Evolutionary conservation across 1,139 yeast genomes (phyloP).

Genomic region (Candida albicans): DNA sequence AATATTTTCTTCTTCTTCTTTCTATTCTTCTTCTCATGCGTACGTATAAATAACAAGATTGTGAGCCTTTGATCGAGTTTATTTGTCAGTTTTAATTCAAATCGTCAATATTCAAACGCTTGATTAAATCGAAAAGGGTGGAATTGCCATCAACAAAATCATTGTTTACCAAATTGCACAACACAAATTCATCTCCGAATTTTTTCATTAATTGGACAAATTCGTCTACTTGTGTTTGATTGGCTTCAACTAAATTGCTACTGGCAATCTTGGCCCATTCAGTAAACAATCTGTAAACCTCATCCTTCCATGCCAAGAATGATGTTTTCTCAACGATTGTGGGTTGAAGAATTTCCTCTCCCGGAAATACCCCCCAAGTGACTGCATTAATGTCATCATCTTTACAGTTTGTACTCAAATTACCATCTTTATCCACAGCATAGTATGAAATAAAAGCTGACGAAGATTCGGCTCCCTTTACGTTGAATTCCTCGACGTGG

Average conservation of each 20-base stretch:
- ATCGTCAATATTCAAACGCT: conserved; percentile 25
- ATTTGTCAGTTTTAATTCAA: conserved; percentile 8
- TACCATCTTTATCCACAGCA: conserved; percentile 67
- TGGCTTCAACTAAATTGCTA: conserved; percentile 39
- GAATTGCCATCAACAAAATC: conserved; percentile 60
- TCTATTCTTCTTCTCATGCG: not conserved
- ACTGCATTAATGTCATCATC: conserved; percentile 88
- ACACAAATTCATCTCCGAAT: conserved; percentile 61
- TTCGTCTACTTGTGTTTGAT: conserved; percentile 24
- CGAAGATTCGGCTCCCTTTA: conserved; percentile 39
- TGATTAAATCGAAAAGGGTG: conserved; percentile 46
- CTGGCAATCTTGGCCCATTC: conserved; percentile 72
- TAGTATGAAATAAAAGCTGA: conserved; percentile 66
- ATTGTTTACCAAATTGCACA: conserved; percentile 90
- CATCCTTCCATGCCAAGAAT: conserved; percentile 96
- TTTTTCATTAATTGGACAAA: conserved; percentile 45
- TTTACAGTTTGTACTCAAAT: conserved; percentile 62
- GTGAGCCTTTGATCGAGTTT: too few species aligned
- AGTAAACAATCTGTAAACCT: conserved; percentile 75
- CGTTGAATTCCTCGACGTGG: conserved; percentile 38
- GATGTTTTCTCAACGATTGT: conserved; percentile 90
- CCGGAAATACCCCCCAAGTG: conserved; percentile 97
- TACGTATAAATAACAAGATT: not conserved
- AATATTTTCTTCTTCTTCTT: not conserved
- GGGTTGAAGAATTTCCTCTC: conserved; percentile 87